Evolutionary conservation across 345 rosid genomes (phyloP).

Genomic region (Pelargonium nanum): DNA sequence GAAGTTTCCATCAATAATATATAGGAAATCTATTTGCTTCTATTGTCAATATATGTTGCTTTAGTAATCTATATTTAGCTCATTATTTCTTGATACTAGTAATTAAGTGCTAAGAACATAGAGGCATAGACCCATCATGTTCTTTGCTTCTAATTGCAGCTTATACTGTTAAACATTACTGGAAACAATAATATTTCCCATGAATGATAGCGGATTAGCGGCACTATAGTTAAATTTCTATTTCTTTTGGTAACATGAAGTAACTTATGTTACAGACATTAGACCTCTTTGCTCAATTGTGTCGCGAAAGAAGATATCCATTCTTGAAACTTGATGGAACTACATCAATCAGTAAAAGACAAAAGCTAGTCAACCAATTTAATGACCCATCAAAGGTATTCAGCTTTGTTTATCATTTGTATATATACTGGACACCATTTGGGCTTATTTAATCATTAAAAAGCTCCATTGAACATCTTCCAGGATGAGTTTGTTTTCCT

Average conservation of each 20-base stretch:
- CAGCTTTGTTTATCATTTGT: not conserved
- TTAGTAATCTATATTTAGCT: not conserved
- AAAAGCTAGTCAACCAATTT: slow-evolving; percentile 78
- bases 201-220: not conserved
- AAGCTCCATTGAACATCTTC: slow-evolving; percentile 10
- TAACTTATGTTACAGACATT: slow-evolving; percentile 51
- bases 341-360: slow-evolving; percentile 92
- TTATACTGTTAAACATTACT: too few species aligned
- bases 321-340: slow-evolving; percentile 86
- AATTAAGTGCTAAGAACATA: too few species aligned
- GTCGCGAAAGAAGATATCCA: slow-evolving; percentile 97
- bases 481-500: slow-evolving; percentile 97
- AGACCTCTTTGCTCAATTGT: slow-evolving; percentile 93
- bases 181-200: not conserved
- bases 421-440: not conserved
- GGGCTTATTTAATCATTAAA: not conserved
- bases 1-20: slow-evolving; percentile 1
- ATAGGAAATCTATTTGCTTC: not conserved
- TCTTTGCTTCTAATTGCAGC: too few species aligned
- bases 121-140: not conserved
- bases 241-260: slow-evolving; percentile 7
- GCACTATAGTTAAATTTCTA: not conserved
- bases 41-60: not conserved
- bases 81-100: too few species aligned
- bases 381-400: slow-evolving; percentile 82